A percentile compares a stretch with the other conserved stretches of the same genome.
These are phyloP conservation scores for Sphagnum tenellum DNA, from an alignment of 225 moss, liverwort and hornwort genomes.

Conservation along the genomic window DNA sequence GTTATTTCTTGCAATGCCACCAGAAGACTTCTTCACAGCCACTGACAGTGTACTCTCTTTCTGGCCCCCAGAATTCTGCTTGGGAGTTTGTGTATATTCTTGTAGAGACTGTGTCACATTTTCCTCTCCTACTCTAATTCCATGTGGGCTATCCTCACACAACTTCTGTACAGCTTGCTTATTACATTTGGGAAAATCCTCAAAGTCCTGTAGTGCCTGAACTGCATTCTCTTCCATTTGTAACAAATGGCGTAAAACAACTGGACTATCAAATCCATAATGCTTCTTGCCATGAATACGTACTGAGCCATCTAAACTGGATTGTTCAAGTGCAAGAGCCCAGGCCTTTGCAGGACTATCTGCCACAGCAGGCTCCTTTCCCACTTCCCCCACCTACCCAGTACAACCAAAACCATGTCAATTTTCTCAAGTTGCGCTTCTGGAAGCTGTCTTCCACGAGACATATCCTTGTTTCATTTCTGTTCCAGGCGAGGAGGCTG, in stretches of 20 bases:
- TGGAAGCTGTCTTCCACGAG: not conserved
- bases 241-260: slow-evolving; percentile 9
- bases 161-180: too few relatives aligned
- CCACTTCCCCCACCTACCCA: slow-evolving; percentile 18
- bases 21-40: not conserved
- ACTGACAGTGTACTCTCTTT: too few relatives aligned
- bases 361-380: slow-evolving; percentile 8
- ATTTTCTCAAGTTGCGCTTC: not conserved
- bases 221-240: slow-evolving; percentile 1
- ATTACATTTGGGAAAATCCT: too few relatives aligned
- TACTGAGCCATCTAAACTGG: slow-evolving; percentile 5
- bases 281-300: slow-evolving; percentile 31
- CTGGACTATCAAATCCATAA: slow-evolving; percentile 24
- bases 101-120: too few relatives aligned
- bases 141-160: too few relatives aligned
- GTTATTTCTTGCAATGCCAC: not conserved
- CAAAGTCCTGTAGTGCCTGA: too few relatives aligned
- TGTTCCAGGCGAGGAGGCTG: too few relatives aligned
- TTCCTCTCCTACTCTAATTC: too few relatives aligned
- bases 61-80: too few relatives aligned
- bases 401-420: not conserved
- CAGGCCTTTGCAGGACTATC: slow-evolving; percentile 26
- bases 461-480: too few relatives aligned
- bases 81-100: too few relatives aligned
- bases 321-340: slow-evolving; percentile 17